Percentiles rank a stretch among this genome's conserved stretches.
Evolutionary conservation across 352 stramenopile genomes (phyloP).

Genomic region (Globisporangium okanoganense): DNA sequence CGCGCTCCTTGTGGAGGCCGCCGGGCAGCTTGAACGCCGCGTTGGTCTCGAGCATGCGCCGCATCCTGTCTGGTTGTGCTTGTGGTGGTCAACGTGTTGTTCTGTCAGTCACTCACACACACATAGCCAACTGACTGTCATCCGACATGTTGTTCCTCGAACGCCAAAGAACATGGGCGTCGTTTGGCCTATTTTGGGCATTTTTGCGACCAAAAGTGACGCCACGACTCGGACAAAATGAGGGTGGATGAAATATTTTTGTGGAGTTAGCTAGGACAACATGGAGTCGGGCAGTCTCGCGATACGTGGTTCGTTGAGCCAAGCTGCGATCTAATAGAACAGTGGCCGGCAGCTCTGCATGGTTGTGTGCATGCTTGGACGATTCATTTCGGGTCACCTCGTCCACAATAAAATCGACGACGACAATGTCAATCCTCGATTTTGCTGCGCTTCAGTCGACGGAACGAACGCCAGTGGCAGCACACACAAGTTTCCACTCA

Average conservation of each 20-base stretch:
- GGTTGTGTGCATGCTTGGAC: background rate
- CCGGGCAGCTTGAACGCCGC: conserved; percentile 35
- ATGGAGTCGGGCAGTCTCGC: background rate
- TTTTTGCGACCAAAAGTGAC: background rate
- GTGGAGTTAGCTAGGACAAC: background rate
- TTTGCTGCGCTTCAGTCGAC: background rate
- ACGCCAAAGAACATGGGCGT: conserved; percentile 7
- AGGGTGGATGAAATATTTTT: background rate
- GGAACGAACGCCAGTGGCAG: background rate
- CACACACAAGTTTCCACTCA: background rate
- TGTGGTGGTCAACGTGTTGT: background rate
- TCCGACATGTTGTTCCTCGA: conserved; percentile 1
- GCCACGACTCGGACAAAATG: background rate
- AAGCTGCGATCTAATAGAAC: background rate
- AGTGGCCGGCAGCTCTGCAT: background rate
- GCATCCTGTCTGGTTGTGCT: conserved; percentile 18
- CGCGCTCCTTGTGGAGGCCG: conserved; percentile 61
- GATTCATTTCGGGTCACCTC: background rate
- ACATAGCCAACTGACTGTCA: background rate
- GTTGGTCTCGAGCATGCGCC: conserved; percentile 45
- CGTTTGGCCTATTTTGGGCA: background rate
- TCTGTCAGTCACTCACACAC: background rate
- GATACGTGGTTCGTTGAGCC: background rate
- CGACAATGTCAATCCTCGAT: background rate
- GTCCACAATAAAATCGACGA: background rate